Conservation (phyloP, 2,329 filamentous ascomycete genomes). For the Pseudomassariella vexata region DNA sequence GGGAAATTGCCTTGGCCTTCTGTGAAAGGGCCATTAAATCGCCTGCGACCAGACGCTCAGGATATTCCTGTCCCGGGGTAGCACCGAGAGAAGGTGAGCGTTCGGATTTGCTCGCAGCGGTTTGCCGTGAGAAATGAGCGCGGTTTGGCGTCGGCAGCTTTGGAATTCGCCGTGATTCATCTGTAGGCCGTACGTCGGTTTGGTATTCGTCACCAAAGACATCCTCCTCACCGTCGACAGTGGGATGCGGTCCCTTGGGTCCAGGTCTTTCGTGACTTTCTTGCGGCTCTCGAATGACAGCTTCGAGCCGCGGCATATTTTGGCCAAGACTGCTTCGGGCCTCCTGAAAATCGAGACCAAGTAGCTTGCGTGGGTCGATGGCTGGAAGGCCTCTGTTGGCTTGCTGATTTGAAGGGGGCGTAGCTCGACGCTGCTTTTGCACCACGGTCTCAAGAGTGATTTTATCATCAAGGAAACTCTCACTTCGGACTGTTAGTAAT, state of each 20-base stretch:
- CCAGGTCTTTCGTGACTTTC: conserved; percentile 6
- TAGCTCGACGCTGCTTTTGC: conserved; percentile 6
- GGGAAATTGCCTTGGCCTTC: conserved; percentile 1
- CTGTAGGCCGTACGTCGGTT: conserved; percentile 15
- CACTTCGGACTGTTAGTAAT: conserved; percentile 16
- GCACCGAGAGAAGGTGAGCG: neutral
- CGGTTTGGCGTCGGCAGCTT: conserved; percentile 10
- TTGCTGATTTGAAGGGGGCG: conserved; percentile 10
- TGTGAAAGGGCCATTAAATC: neutral
- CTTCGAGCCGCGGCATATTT: too few species aligned
- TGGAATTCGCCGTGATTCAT: conserved; percentile 7
- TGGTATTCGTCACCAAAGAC: conserved; percentile 15
- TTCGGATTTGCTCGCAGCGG: conserved; percentile 3
- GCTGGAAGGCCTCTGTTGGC: conserved; percentile 5
- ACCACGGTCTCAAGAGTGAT: conserved; percentile 14
- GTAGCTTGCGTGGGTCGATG: neutral
- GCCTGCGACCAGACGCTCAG: too few species aligned
- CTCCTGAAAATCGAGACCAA: too few species aligned
- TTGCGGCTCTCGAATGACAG: too few species aligned
- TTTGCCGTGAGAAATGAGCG: conserved; percentile 10
- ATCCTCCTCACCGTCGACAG: conserved; percentile 6
- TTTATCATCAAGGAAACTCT: conserved; percentile 16
- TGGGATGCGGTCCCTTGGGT: conserved; percentile 7
- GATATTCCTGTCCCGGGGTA: neutral
- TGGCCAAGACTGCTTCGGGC: too few species aligned